Evolutionary conservation across 495 filamentous ascomycete species (phyloP).

Genomic region (Amorphotheca resinae): DNA sequence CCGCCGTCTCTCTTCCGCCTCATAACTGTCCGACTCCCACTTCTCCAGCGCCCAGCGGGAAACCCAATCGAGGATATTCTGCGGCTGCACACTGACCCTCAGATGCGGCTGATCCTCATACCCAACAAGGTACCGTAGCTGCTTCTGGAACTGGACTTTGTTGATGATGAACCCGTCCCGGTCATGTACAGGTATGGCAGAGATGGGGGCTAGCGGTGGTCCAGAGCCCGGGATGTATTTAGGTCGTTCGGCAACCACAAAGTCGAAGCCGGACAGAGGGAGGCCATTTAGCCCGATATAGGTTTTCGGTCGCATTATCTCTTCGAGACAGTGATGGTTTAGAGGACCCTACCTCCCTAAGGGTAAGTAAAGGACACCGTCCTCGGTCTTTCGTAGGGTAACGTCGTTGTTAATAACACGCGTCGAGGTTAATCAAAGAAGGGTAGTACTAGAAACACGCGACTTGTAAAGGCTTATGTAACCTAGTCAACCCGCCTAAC

Average conservation of each 20-base stretch:
- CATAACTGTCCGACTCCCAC: conserved; percentile 1
- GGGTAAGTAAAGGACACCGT: too few relatives aligned
- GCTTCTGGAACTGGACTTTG: not conserved
- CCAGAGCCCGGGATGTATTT: conserved; percentile 18
- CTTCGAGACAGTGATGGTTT: too few relatives aligned
- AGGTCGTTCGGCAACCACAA: conserved; percentile 13
- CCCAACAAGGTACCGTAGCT: conserved; percentile 5
- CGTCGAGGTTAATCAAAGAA: too few relatives aligned
- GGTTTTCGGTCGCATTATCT: too few relatives aligned
- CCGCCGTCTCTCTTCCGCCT: not conserved
- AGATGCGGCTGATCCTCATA: conserved; percentile 6
- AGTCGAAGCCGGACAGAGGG: too few relatives aligned
- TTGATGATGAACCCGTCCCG: conserved; percentile 12
- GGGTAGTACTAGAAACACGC: too few relatives aligned
- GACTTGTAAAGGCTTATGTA: too few relatives aligned
- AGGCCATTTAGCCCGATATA: too few relatives aligned
- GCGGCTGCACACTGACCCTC: conserved; percentile 4
- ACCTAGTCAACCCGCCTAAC: too few relatives aligned
- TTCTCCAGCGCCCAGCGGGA: conserved; percentile 12
- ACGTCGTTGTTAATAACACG: too few relatives aligned
- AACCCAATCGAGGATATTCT: conserved; percentile 18
- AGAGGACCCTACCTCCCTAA: too few relatives aligned
- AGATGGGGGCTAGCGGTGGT: conserved; percentile 11
- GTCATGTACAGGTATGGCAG: conserved; percentile 11
- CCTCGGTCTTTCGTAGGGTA: too few relatives aligned